Percentiles rank a stretch among this genome's conserved stretches.
These are phyloP conservation scores for Epichloe hybrida DNA, from an alignment of 2,329 filamentous ascomycete species.

Conservation along the genomic window DNA sequence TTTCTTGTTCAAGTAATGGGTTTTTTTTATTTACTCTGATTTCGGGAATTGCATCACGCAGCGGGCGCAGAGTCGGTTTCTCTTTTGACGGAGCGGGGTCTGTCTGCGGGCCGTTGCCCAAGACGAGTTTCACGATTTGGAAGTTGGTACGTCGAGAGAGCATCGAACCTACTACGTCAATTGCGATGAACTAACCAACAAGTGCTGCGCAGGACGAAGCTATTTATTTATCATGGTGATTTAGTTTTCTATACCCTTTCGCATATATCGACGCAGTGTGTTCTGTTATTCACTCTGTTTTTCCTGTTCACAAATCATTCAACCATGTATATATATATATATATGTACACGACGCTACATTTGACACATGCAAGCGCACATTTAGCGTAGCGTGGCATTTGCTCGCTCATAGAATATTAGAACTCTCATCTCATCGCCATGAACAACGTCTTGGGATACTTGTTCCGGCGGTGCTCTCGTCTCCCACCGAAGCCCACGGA, in stretches of 20 bases:
- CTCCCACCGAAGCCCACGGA: too few species aligned
- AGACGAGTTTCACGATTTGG: neutral
- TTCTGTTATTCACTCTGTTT: neutral
- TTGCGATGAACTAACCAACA: neutral
- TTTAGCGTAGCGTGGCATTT: neutral
- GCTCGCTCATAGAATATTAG: neutral
- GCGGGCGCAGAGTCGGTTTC: neutral
- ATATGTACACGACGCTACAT: neutral
- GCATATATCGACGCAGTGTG: neutral
- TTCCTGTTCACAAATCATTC: conserved; percentile 4
- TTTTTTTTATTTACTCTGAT: too few species aligned
- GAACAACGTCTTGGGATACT: too few species aligned
- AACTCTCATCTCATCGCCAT: neutral
- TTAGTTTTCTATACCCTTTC: conserved; percentile 1
- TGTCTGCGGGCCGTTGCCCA: neutral
- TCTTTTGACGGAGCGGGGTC: too few species aligned
- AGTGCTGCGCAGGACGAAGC: neutral
- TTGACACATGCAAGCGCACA: neutral
- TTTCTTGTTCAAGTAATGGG: neutral
- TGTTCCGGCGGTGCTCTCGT: too few species aligned
- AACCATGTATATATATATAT: neutral
- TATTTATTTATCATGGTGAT: neutral
- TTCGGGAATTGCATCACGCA: too few species aligned
- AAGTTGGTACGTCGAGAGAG: neutral
- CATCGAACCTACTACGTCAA: neutral